Percentiles rank a stretch among this genome's conserved stretches.
phyloP scores from a whole-genome alignment of 805 yeast genomes.

The Saturnispora serradocipensis region DNA sequence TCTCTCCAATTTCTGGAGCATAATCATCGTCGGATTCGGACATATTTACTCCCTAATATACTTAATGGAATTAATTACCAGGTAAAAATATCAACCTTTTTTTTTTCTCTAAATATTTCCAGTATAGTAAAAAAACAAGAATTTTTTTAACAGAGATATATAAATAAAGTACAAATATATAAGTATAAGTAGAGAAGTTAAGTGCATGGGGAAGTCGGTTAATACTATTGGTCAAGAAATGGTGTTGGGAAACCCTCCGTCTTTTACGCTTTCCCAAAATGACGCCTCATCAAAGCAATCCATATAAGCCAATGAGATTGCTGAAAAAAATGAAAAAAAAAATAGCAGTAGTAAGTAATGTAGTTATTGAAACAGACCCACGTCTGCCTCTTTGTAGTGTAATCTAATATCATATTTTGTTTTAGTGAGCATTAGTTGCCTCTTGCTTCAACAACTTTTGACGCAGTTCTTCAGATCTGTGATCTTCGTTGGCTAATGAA shows the following conservation, averaged over 20 bases:
- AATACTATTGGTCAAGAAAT: not conserved
- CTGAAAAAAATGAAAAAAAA: not conserved
- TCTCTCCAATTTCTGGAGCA: slow-evolving; percentile 4
- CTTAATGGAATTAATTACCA: not conserved
- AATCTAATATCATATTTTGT: not conserved
- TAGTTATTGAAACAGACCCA: slow-evolving; percentile 7
- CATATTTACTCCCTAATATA: not conserved
- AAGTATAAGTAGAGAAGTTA: not conserved
- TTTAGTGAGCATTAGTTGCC: not conserved
- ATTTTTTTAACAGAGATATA: not conserved
- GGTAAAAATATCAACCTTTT: not conserved
- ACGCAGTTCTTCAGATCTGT: slow-evolving; percentile 12
- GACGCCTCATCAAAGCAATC: not conserved
- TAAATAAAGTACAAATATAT: not conserved
- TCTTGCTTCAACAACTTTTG: not conserved
- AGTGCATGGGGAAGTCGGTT: not conserved
- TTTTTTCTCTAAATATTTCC: not conserved
- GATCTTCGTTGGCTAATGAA: slow-evolving; percentile 29
- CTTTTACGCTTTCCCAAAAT: not conserved
- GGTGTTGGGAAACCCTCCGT: not conserved
- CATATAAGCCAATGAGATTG: not conserved
- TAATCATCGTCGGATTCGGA: slow-evolving; percentile 12
- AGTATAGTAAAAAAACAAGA: not conserved
- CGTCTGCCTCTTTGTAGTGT: slow-evolving; percentile 3
- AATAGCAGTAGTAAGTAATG: not conserved